Conservation (phyloP, 257 asterid species). For the Fraxinus americana region DNA sequence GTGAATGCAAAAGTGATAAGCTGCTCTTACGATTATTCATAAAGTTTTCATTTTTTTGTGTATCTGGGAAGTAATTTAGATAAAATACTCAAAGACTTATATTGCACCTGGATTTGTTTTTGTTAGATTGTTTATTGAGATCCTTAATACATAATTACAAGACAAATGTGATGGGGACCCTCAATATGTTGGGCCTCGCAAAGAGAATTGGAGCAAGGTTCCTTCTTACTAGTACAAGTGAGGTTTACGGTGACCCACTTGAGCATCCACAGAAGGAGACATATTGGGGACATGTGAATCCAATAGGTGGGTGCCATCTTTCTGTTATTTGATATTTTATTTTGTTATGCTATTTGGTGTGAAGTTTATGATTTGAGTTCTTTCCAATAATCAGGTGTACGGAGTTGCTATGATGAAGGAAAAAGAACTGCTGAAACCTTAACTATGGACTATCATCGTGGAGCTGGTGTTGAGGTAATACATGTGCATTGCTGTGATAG, state of each 20-base stretch:
- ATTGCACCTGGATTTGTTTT: slow-evolving; percentile 7
- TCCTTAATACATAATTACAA: slow-evolving; percentile 38
- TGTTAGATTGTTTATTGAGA: neutral
- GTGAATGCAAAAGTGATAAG: neutral
- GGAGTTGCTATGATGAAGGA: slow-evolving; percentile 39
- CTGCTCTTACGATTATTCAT: neutral
- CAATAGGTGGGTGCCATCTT: slow-evolving; percentile 20
- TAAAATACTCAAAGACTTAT: neutral
- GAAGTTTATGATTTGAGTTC: neutral
- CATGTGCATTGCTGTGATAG: slow-evolving; percentile 8
- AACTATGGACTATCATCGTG: slow-evolving; percentile 37
- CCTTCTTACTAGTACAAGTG: slow-evolving; percentile 35
- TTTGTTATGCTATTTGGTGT: neutral
- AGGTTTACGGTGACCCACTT: slow-evolving; percentile 36
- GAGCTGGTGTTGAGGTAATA: slow-evolving; percentile 33
- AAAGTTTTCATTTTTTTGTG: neutral
- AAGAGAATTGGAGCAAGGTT: slow-evolving; percentile 36
- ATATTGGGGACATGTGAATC: slow-evolving; percentile 41
- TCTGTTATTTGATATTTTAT: neutral
- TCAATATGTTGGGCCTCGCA: slow-evolving; percentile 35
- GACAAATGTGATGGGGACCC: slow-evolving; percentile 84
- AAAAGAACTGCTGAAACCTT: slow-evolving; percentile 38
- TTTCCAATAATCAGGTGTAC: slow-evolving; percentile 22
- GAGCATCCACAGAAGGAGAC: slow-evolving; percentile 38
- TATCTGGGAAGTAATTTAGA: neutral